Conservation (phyloP, 2,329 filamentous ascomycete genomes). For the Allantophomopsis cytisporea region DNA sequence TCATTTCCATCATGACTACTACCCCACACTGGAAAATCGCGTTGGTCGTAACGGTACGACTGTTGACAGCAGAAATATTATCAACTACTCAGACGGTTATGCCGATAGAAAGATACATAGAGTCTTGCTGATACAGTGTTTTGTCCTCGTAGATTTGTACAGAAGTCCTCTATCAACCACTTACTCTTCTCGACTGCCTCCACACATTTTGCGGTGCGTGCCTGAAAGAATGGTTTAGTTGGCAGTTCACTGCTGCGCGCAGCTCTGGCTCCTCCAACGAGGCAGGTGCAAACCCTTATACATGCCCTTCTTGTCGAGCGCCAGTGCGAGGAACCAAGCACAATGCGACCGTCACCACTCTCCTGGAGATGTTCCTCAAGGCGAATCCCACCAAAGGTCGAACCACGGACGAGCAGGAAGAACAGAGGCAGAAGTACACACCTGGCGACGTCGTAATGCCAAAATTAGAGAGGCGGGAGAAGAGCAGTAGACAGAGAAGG, state of each 20-base stretch:
- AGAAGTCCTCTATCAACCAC: constrained; percentile 80
- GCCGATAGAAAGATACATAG: not conserved
- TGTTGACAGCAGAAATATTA: too few species aligned
- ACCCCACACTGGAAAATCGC: not conserved
- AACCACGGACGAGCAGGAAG: constrained; percentile 58
- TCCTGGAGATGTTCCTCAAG: constrained; percentile 77
- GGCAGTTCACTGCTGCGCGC: constrained; percentile 33
- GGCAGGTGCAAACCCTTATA: constrained; percentile 40
- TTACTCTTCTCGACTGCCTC: constrained; percentile 84
- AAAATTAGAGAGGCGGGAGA: constrained; percentile 34
- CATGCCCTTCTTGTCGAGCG: constrained; percentile 86
- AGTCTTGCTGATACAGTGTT: not conserved
- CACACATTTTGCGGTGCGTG: constrained; percentile 96
- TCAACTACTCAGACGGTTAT: not conserved
- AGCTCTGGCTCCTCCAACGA: constrained; percentile 11
- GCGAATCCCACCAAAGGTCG: constrained; percentile 67
- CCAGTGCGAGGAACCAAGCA: constrained; percentile 74
- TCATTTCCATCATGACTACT: not conserved
- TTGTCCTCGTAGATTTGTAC: constrained; percentile 72
- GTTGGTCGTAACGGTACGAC: too few species aligned
- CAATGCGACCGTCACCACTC: constrained; percentile 79
- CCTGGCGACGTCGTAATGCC: constrained; percentile 73
- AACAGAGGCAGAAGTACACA: constrained; percentile 63
- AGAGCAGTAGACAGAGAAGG: constrained; percentile 36
- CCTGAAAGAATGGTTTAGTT: constrained; percentile 89